Conservation (phyloP, 2,329 filamentous ascomycete genomes). For the Penicillium corylophilum region DNA sequence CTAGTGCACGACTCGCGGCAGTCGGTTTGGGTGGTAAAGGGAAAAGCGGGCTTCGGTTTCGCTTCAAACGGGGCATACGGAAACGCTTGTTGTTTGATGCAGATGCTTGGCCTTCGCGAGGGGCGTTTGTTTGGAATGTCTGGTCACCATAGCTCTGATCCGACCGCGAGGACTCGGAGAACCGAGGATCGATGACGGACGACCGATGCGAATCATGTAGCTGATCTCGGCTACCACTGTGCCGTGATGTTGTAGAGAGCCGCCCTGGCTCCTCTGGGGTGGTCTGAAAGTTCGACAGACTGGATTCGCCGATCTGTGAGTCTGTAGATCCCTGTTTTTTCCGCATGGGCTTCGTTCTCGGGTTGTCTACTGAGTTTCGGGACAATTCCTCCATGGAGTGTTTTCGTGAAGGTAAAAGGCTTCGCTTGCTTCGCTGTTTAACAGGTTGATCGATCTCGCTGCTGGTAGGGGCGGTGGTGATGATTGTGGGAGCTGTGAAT, state of each 20-base stretch:
- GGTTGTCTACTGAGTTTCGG: conserved; percentile 15
- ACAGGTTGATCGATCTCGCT: conserved; percentile 52
- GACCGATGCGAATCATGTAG: conserved; percentile 62
- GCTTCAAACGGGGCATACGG: conserved; percentile 72
- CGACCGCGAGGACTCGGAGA: conserved; percentile 86
- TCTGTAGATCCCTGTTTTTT: conserved; percentile 28
- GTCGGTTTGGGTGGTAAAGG: conserved; percentile 74
- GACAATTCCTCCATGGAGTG: conserved; percentile 33
- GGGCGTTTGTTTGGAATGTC: conserved; percentile 59
- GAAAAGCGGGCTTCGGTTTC: conserved; percentile 75
- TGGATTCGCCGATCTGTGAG: conserved; percentile 30
- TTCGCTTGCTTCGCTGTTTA: conserved; percentile 42
- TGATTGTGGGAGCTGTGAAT: conserved; percentile 63
- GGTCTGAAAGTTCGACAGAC: conserved; percentile 44
- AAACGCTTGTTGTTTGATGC: conserved; percentile 74
- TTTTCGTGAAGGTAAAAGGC: conserved; percentile 37
- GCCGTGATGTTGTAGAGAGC: conserved; percentile 48
- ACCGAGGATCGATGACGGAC: conserved; percentile 62
- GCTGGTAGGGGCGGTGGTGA: conserved; percentile 85
- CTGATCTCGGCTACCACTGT: conserved; percentile 56
- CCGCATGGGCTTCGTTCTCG: conserved; percentile 20
- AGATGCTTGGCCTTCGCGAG: conserved; percentile 54
- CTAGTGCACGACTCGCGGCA: conserved; percentile 11
- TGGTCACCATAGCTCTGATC: conserved; percentile 76
- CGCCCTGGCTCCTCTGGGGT: conserved; percentile 60